Conservation (phyloP, 2,329 filamentous ascomycete genomes). For the Ophiocordyceps australis region DNA sequence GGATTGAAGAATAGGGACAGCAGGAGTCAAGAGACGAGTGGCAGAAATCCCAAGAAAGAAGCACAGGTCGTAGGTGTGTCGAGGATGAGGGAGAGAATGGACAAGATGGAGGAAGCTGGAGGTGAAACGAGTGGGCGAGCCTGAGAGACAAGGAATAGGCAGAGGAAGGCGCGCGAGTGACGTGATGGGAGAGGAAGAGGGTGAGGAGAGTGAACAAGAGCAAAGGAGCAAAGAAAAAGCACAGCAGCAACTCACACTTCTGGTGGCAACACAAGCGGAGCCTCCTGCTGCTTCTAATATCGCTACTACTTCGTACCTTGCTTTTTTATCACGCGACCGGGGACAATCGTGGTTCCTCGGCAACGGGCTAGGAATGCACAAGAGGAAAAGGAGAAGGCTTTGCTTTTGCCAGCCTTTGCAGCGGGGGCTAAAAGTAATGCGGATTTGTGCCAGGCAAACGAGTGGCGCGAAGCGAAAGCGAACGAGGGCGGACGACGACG, state of each 20-base stretch:
- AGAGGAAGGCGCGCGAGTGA: not conserved
- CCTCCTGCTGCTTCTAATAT: not conserved
- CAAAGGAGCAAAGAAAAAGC: not conserved
- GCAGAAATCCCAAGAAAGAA: not conserved
- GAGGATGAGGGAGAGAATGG: conserved; percentile 1
- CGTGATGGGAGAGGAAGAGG: conserved; percentile 3
- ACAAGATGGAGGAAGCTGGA: conserved; percentile 2
- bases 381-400: conserved; percentile 4
- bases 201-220: conserved; percentile 1
- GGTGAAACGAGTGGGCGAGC: conserved; percentile 4
- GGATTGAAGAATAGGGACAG: not conserved
- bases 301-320: too few relatives aligned
- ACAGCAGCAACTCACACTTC: conserved; percentile 3
- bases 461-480: conserved; percentile 18
- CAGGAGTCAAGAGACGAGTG: not conserved
- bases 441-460: too few relatives aligned
- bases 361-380: not conserved
- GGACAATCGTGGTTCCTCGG: not conserved
- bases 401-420: not conserved
- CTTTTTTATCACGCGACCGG: too few relatives aligned
- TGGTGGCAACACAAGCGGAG: not conserved
- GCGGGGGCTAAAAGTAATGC: too few relatives aligned
- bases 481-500: conserved; percentile 4
- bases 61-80: conserved; percentile 1
- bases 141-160: not conserved